Percentiles rank a stretch among this genome's conserved stretches.
These are phyloP conservation scores for Ogataea parapolymorpha DNA, from an alignment of 805 yeast species.

Conservation along the genomic window DNA sequence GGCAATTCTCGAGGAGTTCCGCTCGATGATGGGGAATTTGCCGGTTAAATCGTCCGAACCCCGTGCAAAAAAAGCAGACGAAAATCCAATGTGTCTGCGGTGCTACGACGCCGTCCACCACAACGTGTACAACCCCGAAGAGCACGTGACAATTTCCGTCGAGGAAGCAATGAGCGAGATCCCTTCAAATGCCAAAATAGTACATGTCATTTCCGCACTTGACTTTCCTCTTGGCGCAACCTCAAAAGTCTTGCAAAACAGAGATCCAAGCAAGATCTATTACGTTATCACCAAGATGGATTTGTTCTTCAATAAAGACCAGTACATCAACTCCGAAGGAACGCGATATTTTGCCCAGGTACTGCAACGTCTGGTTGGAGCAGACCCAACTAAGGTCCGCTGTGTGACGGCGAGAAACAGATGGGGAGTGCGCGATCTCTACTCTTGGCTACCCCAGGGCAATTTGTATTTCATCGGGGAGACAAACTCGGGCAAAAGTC, in stretches of 20 bases:
- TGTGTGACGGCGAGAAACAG: slow-evolving; percentile 48
- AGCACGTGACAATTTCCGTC: slow-evolving; percentile 32
- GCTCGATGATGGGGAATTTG: slow-evolving; percentile 8
- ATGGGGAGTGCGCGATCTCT: slow-evolving; percentile 49
- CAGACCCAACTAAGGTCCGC: slow-evolving; percentile 36
- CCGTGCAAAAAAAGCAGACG: slow-evolving; percentile 2
- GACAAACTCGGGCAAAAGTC: slow-evolving; percentile 69
- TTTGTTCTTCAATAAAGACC: slow-evolving; percentile 30
- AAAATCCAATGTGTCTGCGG: slow-evolving; percentile 27
- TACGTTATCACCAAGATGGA: slow-evolving; percentile 42
- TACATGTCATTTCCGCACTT: slow-evolving; percentile 60
- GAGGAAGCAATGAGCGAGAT: slow-evolving; percentile 33
- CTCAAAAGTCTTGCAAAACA: slow-evolving; percentile 32
- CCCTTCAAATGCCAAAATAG: slow-evolving; percentile 45
- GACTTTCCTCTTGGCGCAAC: slow-evolving; percentile 70
- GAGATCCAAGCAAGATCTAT: slow-evolving; percentile 35
- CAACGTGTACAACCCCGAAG: slow-evolving; percentile 35
- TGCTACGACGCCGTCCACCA: slow-evolving; percentile 52
- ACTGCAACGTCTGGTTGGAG: slow-evolving; percentile 29
- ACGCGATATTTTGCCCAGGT: slow-evolving; percentile 32
- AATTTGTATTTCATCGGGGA: slow-evolving; percentile 57
- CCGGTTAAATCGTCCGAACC: background rate
- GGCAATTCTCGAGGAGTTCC: slow-evolving; percentile 4
- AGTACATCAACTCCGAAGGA: slow-evolving; percentile 23
- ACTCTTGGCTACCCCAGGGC: slow-evolving; percentile 34